phyloP scores from a whole-genome alignment of 768 basidiomycete species.

The Termitomyces sp. region DNA sequence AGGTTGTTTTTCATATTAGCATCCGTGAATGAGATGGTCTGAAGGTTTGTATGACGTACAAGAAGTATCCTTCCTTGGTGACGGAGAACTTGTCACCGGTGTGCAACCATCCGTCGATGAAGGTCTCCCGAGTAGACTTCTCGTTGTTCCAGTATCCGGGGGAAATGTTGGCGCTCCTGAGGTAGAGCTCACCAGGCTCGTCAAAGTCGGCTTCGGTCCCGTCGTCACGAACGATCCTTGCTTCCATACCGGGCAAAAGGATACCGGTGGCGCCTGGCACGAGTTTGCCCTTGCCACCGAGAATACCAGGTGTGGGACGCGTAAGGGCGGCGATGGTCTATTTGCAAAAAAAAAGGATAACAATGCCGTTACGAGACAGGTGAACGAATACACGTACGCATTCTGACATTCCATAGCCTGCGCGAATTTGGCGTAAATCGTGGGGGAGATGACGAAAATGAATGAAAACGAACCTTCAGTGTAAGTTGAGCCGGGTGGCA shows the following conservation, averaged over 20 bases:
- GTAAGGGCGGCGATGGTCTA: conserved; percentile 51
- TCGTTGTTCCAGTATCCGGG: conserved; percentile 73
- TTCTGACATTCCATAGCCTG: conserved; percentile 74
- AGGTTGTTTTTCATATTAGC: not conserved
- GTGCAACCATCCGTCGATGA: conserved; percentile 65
- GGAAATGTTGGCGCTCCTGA: conserved; percentile 49
- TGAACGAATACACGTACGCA: conserved; percentile 31
- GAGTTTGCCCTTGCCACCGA: conserved; percentile 35
- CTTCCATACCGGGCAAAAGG: conserved; percentile 54
- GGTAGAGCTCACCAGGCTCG: conserved; percentile 60
- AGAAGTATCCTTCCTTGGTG: conserved; percentile 57
- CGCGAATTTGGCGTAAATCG: not conserved
- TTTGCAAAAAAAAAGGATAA: not conserved
- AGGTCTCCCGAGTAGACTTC: conserved; percentile 59
- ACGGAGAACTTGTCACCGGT: conserved; percentile 70
- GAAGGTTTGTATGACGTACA: conserved; percentile 33
- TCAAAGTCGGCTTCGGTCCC: conserved; percentile 42
- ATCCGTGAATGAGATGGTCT: not conserved
- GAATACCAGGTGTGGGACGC: conserved; percentile 37
- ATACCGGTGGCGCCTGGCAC: conserved; percentile 47
- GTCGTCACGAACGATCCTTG: conserved; percentile 45
- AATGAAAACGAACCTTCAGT: conserved; percentile 36
- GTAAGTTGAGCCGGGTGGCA: conserved; percentile 27
- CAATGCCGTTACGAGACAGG: not conserved
- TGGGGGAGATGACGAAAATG: not conserved